Evolutionary conservation across 805 yeast species (phyloP).

Genomic region (Wickerhamiella occidentalis): DNA sequence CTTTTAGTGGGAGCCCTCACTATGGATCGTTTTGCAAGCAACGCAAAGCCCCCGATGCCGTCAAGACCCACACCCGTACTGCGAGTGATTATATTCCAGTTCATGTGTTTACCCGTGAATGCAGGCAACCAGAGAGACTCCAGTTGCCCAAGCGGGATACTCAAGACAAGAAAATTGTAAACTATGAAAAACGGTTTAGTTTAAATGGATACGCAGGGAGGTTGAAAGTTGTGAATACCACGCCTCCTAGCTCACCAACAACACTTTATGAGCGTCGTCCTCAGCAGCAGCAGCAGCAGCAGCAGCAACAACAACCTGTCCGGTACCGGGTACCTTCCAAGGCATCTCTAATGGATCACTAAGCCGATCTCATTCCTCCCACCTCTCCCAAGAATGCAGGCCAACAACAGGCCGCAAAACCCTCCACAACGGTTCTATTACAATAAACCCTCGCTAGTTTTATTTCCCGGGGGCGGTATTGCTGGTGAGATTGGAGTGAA

Average conservation of each 20-base stretch:
- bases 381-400: background rate
- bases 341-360: conserved; percentile 7
- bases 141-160: background rate
- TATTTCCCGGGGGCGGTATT: conserved; percentile 22
- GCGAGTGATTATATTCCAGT: conserved; percentile 9
- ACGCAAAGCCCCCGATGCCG: background rate
- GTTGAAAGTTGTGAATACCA: conserved; percentile 10
- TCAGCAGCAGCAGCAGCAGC: background rate
- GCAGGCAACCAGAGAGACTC: background rate
- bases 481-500: conserved; percentile 18
- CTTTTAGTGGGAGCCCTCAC: conserved; percentile 8
- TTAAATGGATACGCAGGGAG: conserved; percentile 10
- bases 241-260: conserved; percentile 6
- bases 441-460: conserved; percentile 17
- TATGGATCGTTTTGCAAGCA: conserved; percentile 7
- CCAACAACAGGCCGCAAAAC: background rate
- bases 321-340: conserved; percentile 8
- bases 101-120: conserved; percentile 9
- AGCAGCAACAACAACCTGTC: background rate
- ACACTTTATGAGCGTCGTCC: background rate
- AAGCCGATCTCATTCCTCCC: background rate
- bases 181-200: conserved; percentile 4
- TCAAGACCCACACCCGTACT: background rate
- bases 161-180: background rate
- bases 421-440: conserved; percentile 14